Percentiles rank a stretch among this genome's conserved stretches.
These are phyloP conservation scores for Sherardia arvensis DNA, from an alignment of 257 asterid genomes.

Conservation along the genomic window DNA sequence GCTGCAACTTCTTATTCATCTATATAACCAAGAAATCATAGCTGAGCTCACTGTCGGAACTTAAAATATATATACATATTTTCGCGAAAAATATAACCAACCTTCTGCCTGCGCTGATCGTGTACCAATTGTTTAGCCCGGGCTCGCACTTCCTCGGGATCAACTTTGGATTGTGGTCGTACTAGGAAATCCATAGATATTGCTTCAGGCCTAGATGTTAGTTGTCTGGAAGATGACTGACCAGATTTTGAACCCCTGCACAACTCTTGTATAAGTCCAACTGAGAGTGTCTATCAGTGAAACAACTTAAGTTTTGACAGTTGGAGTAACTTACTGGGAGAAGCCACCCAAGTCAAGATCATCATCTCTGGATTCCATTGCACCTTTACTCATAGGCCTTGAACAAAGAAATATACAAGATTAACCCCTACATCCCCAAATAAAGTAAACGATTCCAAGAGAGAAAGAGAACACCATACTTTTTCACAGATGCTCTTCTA, in stretches of 20 bases:
- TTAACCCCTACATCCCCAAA: conserved; percentile 6
- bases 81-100: conserved; percentile 19
- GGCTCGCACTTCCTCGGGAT: conserved; percentile 80
- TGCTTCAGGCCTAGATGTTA: conserved; percentile 54
- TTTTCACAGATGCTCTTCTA: conserved; percentile 60
- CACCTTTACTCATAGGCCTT: conserved; percentile 54
- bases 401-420: conserved; percentile 15
- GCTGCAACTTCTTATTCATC: conserved; percentile 97
- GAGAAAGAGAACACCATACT: conserved; percentile 23
- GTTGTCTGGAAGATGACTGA: conserved; percentile 57
- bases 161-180: conserved; percentile 91
- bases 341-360: conserved; percentile 69
- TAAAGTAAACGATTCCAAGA: background rate
- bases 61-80: no score
- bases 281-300: background rate
- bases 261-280: conserved; percentile 17
- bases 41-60: no score
- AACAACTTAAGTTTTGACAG: background rate
- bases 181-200: conserved; percentile 89
- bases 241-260: conserved; percentile 68
- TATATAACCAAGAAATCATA: conserved; percentile 22
- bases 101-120: conserved; percentile 81
- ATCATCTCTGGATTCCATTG: conserved; percentile 67
- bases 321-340: conserved; percentile 35
- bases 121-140: conserved; percentile 55